These are phyloP conservation scores for Rhynchosporium agropyri DNA, from an alignment of 2,329 filamentous ascomycete species.

Conservation along the genomic window DNA sequence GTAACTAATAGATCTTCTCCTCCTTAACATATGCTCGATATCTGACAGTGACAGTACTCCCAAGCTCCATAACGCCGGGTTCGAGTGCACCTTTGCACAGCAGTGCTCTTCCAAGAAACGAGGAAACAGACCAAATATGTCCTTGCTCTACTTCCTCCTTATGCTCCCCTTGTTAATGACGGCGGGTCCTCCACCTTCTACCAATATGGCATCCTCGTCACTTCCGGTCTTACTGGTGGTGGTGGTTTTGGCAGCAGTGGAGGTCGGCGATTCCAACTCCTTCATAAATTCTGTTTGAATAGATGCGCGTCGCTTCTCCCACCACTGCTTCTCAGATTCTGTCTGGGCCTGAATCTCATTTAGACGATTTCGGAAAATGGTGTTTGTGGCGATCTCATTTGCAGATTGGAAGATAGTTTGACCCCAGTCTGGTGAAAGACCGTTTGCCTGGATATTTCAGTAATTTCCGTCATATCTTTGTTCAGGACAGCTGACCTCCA, in stretches of 20 bases:
- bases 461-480: not conserved
- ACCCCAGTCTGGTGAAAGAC: constrained; percentile 85
- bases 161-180: constrained; percentile 41
- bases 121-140: constrained; percentile 45
- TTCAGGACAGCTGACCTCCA: constrained; percentile 68
- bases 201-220: constrained; percentile 76
- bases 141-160: constrained; percentile 69
- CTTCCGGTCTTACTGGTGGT: constrained; percentile 50
- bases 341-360: constrained; percentile 73
- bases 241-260: constrained; percentile 45
- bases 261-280: constrained; percentile 70
- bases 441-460: constrained; percentile 71
- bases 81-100: constrained; percentile 23
- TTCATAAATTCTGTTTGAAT: constrained; percentile 81
- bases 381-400: constrained; percentile 92
- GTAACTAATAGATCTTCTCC: not conserved
- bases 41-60: constrained; percentile 20
- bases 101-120: not conserved
- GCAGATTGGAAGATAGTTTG: constrained; percentile 95
- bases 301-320: constrained; percentile 77
- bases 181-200: constrained; percentile 53
- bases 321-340: constrained; percentile 82
- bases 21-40: not conserved
- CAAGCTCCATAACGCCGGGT: constrained; percentile 21
- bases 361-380: constrained; percentile 71